Evolutionary conservation across 495 filamentous ascomycete species (phyloP), one percentile per base, ranked within the genome.

Genomic region (Coniosporium apollinis): DNA sequence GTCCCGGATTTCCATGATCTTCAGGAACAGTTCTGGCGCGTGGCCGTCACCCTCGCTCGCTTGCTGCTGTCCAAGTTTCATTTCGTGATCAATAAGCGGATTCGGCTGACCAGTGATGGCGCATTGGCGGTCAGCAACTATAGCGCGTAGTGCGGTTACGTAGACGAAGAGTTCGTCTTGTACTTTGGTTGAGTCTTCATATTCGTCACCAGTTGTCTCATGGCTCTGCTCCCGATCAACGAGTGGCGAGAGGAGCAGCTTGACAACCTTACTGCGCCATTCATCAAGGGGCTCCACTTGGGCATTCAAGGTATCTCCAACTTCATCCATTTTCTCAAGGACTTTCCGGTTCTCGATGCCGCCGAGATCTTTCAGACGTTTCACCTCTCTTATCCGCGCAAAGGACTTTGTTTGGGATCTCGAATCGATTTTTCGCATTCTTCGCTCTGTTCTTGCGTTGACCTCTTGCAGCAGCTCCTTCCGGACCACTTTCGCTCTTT

Each of bases 141-240:
- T 62, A 0, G 76, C 72, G 35, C 82, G 64, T 20, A 94, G 58
- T 11, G 71, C 76, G 40, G 83, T 68, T 41, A 86, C 74, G 50
- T 86, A 92, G 13, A 79, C 79, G 57, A 83, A 80, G 22, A 92
- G 73, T 42, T 80, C 65, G 38, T 91, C 84, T 52, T 94, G 86
- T 28, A 76, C 65, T 51, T 80, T 82, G 0, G 80, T 87, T 2
- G 86, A 89, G 11, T 76, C 69, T 41, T 84, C 81, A 42, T 89
- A 91, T 51, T 94, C 87, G 16, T 94, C 72, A 22, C 89, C 87
- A 25, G 84, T 80, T 1, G 74, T 66, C 22, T 89, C 80, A 6
- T 13, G 7, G 5, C 71, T 66, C 33, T 91, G 83, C 45, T 85
- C 84, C 46, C 83, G 70, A 44, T 94, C 89, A 16, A 97, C 77